These are phyloP conservation scores for Trichoderma cornu-damae DNA, from an alignment of 2,329 filamentous ascomycete genomes.

Conservation along the genomic window DNA sequence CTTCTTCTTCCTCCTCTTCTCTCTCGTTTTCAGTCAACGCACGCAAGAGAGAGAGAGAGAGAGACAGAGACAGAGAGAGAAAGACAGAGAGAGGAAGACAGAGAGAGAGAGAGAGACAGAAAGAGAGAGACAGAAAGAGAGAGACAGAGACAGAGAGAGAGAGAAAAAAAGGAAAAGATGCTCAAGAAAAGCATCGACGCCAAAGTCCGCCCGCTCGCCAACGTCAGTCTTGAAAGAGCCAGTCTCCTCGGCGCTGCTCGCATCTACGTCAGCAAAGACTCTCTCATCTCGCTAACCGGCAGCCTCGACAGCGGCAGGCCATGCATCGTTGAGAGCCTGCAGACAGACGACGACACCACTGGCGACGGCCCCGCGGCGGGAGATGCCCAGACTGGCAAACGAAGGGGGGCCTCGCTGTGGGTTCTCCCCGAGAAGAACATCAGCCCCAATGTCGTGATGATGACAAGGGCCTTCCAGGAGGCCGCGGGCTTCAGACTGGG, in stretches of 20 bases:
- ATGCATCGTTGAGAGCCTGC: slow-evolving; percentile 38
- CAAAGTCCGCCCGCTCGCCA: slow-evolving; percentile 41
- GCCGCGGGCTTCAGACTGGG: slow-evolving; percentile 67
- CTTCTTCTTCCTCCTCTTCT: background rate
- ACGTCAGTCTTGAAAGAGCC: slow-evolving; percentile 39
- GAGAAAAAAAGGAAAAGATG: slow-evolving; percentile 23
- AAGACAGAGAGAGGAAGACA: no score
- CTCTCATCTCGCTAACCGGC: slow-evolving; percentile 42
- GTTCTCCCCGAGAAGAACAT: slow-evolving; percentile 54
- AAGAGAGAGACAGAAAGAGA: slow-evolving; percentile 23
- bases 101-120: background rate
- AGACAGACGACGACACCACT: slow-evolving; percentile 21
- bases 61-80: no score
- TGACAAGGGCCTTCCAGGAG: slow-evolving; percentile 68
- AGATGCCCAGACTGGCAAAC: slow-evolving; percentile 8
- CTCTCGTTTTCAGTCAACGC: background rate
- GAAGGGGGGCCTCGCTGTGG: slow-evolving; percentile 47
- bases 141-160: slow-evolving; percentile 16
- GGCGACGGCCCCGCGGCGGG: slow-evolving; percentile 11
- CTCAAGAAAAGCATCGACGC: slow-evolving; percentile 35
- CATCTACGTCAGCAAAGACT: slow-evolving; percentile 45
- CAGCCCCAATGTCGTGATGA: slow-evolving; percentile 62
- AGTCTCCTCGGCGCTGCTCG: slow-evolving; percentile 41
- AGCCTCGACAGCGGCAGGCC: slow-evolving; percentile 39
- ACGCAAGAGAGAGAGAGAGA: slow-evolving; percentile 15